phyloP scores from a whole-genome alignment of 306 rosid genomes.

The Psophocarpus tetragonolobus region DNA sequence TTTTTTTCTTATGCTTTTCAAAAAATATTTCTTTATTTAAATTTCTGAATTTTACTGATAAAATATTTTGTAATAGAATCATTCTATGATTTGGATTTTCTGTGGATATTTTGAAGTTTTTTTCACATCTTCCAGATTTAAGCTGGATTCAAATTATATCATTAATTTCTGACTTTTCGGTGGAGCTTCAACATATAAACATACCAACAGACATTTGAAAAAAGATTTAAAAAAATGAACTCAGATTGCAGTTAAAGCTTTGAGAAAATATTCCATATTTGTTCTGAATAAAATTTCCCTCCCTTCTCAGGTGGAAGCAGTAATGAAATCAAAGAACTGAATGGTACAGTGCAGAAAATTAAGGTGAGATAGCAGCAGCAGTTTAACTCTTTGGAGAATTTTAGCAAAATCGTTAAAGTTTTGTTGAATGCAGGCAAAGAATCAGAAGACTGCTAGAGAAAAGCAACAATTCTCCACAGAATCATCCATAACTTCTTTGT shows the following conservation, averaged over 20 bases:
- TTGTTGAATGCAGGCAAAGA: slow-evolving; percentile 53
- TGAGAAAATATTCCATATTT: neutral
- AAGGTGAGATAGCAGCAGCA: slow-evolving; percentile 47
- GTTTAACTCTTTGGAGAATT: neutral
- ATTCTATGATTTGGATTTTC: neutral
- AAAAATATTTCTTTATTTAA: neutral
- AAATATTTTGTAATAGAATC: neutral
- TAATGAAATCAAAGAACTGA: slow-evolving; percentile 40
- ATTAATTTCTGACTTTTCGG: neutral
- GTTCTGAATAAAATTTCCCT: neutral
- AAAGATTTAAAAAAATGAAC: neutral
- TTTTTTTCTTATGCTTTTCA: neutral
- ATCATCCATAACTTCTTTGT: slow-evolving; percentile 60
- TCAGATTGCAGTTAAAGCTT: neutral
- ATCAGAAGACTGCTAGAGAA: slow-evolving; percentile 45
- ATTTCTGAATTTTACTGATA: neutral
- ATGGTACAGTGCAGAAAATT: slow-evolving; percentile 32
- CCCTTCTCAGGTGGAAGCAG: slow-evolving; percentile 46
- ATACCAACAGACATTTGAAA: neutral
- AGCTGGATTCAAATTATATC: neutral
- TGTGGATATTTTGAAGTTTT: neutral
- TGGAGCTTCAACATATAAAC: neutral
- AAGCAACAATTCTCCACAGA: slow-evolving; percentile 66
- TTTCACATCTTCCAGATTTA: neutral
- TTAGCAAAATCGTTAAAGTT: slow-evolving; percentile 8